Base-by-base conservation (phyloP, 495 filamentous ascomycete genomes). In the Tetracladium marchalianum region DNA sequence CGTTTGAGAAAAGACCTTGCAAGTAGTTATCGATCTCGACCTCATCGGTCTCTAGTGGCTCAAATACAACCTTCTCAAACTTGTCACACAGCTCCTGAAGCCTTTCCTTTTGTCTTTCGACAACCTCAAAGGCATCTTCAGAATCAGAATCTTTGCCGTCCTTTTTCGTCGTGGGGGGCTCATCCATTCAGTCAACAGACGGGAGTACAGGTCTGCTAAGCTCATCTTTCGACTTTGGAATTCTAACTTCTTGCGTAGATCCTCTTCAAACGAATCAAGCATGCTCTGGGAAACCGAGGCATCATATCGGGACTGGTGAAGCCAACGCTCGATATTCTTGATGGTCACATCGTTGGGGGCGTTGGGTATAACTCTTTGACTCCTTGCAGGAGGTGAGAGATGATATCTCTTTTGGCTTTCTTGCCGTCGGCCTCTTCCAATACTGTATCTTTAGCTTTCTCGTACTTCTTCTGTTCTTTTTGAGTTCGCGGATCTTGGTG, bases 121-220 rank as follows among this genome's bases (percentile, higher is more conserved):
- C 59, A 44, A 66, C 63, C 9, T 61, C 59, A 57, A 52, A 65
- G 44, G 42, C 74, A 15, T 58, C 50, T 1, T 49, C 22, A 5
- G 10, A 18, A 40, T 59, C 24, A 11, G 43, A 18, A 11, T 19
- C 32, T 35, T 39, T 19, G 0, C 11, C 11, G 34, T 53, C 46
- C 12, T 53, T 31, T 32, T 59, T 43, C 1, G 62, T 44, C 11
- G 53, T 44, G 5, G 43, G 39, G 50, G 46, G 1, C 62, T 57
- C 55, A 84, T 60, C 79, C 81, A 84, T 55, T 85, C 78, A 4
- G 67, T 83, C 18, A 84, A 65, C 43, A 86, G 57, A 13, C 67
- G 65, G 35, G 73, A 78, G 56, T 81, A 84, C 32, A 85, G 68
- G 24, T 70, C 64, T 4, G 76, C 78, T 54, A 81, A 76, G 41